Evolutionary conservation across 352 stramenopile genomes (phyloP), one percentile per base, ranked within the genome.

Genomic region (Chrysophaeum taylorii): DNA sequence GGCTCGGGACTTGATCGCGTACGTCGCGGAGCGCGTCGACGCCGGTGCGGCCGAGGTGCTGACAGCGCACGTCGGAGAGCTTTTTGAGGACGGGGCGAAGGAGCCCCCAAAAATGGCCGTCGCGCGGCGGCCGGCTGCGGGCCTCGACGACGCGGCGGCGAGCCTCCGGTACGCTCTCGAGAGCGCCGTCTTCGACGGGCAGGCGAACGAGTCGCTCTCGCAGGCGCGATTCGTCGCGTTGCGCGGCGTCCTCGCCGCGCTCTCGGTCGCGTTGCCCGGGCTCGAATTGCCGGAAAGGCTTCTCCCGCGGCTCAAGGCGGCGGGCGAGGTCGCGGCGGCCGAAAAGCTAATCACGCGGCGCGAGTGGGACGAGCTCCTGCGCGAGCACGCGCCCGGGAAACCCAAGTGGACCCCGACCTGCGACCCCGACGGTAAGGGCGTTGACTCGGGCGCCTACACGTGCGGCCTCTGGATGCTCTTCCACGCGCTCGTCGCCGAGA

Each of bases 401-500:
- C 48, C 18, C 48, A 60, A 60, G 48, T 60, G 48, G 48, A 60
- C 5, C 48, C 9, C 18, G 18, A 5, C 18, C 18, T 60, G 48
- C 48, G 48, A 60, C 48, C 48, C 48, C 5, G 48, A 60, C 18
- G 48, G 48, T 7, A 5, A 21, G 25, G 48, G 48, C 18, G 25
- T 25, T 9, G 48, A 60, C 5, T 18, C 18, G 5, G 25, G 18
- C 18, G 21, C 84, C 14, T 91, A 87, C 78, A 91, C 85, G 16
- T 92, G 86, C 54, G 83, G 82, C 0, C 63, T 92, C 25, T 92
- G 86, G 86, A 85, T 82, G 35, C 75, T 92, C 0, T 91, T 92
- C 75, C 86, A 92, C 69, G 84, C 68, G 62, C 84, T 91, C 61
- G 87, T 77, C 27, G 79, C n/a, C n/a, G n/a, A n/a, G n/a, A n/a